A percentile compares a stretch with the other conserved stretches of the same genome.
Evolutionary conservation across 176 grass and related monocot genomes (phyloP).

Genomic region (Aegilops umbellulata): DNA sequence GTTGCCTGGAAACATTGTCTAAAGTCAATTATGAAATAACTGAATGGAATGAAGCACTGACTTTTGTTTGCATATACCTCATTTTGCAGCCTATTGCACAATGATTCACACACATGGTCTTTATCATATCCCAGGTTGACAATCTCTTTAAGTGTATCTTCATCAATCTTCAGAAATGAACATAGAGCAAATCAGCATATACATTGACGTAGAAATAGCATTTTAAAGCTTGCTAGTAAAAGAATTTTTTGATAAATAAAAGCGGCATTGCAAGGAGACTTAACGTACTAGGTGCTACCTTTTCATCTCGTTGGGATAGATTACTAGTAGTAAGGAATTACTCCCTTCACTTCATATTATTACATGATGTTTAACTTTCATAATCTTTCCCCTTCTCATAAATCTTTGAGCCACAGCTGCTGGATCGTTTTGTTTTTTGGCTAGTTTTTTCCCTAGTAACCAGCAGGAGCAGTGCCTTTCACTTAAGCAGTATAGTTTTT

Average conservation of each 20-base stretch:
- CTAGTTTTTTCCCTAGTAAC: too few relatives aligned
- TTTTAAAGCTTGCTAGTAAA: background rate
- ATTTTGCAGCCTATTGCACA: constrained; percentile 81
- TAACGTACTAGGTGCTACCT: background rate
- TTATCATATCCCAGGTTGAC: constrained; percentile 86
- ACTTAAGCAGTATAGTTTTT: background rate
- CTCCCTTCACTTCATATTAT: background rate
- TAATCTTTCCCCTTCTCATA: background rate
- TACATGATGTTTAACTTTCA: background rate
- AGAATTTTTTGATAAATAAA: background rate
- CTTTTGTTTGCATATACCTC: constrained; percentile 58
- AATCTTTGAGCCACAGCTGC: constrained; percentile 7
- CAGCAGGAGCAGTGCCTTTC: background rate
- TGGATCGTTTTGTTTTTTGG: background rate
- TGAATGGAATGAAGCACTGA: constrained; percentile 5
- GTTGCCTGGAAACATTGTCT: constrained; percentile 64
- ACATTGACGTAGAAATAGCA: background rate
- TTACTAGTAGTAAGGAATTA: constrained; percentile 8
- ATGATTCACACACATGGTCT: constrained; percentile 67
- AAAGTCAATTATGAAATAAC: constrained; percentile 32
- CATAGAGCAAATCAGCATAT: constrained; percentile 33
- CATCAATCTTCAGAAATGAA: constrained; percentile 76
- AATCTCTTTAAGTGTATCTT: constrained; percentile 78
- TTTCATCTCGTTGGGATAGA: background rate
- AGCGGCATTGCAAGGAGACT: constrained; percentile 18